phyloP scores from a whole-genome alignment of 805 yeast species.

The Candida awuae region DNA sequence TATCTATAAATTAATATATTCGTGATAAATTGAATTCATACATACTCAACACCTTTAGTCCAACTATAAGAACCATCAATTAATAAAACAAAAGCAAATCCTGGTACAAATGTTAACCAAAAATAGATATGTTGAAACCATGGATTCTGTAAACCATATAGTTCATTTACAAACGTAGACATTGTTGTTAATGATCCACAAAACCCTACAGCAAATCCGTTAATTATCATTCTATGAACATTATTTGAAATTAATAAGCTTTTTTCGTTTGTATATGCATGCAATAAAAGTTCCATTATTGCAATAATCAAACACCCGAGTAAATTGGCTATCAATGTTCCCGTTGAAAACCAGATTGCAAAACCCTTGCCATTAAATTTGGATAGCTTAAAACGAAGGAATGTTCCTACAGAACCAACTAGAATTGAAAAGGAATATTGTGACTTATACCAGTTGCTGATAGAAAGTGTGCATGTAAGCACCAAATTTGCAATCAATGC shows the following conservation, averaged over 20 bases:
- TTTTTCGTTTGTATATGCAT: slow-evolving; percentile 11
- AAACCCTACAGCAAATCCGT: slow-evolving; percentile 23
- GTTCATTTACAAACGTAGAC: slow-evolving; percentile 70
- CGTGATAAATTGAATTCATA: background rate
- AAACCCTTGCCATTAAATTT: slow-evolving; percentile 34
- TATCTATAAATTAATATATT: background rate
- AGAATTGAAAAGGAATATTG: slow-evolving; percentile 59
- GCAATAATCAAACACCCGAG: slow-evolving; percentile 19
- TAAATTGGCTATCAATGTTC: slow-evolving; percentile 37
- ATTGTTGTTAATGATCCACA: slow-evolving; percentile 38
- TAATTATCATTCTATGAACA: slow-evolving; percentile 17
- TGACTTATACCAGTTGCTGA: slow-evolving; percentile 42
- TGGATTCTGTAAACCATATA: slow-evolving; percentile 27
- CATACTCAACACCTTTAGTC: slow-evolving; percentile 39
- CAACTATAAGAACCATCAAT: slow-evolving; percentile 67
- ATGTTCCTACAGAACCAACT: slow-evolving; percentile 68
- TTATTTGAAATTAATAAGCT: slow-evolving; percentile 11
- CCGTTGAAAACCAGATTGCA: slow-evolving; percentile 42
- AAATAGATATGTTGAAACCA: slow-evolving; percentile 43
- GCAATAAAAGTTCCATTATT: slow-evolving; percentile 14
- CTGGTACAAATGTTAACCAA: slow-evolving; percentile 34
- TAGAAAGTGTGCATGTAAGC: slow-evolving; percentile 30
- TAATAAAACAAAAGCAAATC: slow-evolving; percentile 46
- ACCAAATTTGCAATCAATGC: slow-evolving; percentile 35
- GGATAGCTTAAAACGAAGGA: slow-evolving; percentile 48